Evolutionary conservation across 2,329 filamentous ascomycete genomes (phyloP), one percentile per base, ranked within the genome.

Genomic region (Scytalidium lignicola): DNA sequence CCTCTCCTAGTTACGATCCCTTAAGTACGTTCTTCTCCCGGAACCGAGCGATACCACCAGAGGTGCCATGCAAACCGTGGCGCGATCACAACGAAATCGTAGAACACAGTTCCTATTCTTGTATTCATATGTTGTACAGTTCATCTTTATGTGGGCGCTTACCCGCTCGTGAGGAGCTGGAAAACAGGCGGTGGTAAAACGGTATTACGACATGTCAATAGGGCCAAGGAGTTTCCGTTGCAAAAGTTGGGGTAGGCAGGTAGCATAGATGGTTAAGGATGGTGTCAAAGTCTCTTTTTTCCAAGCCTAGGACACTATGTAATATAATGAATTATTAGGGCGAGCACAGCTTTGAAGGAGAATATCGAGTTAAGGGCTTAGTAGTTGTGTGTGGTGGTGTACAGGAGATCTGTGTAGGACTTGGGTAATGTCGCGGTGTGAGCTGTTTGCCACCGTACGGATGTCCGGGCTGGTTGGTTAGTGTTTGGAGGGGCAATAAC

Each of bases 11-110:
- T 86, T 99, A 66, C 87, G 93, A 51, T 97, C 92, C 15, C 72
- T 99, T 54, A 91, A 95, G 73, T 99, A 99, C 62, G 93, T 99
- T 21, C 79, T 99, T 13, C 80, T 99, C 4, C 93, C 93, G 0
- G 90, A 96, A 65, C 77, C 83, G 1, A 76, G 74, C 51, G 83
- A 85, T 60, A 79, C 77, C 48, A 77, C 78, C 32, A 63, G 73
- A 49, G 76, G 74, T 12, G 74, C 74, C 1, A 81, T 83, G 58
- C 82, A 85, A 58, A 83, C 82, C 2, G 87, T 95, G 52, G 89
- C 89, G 22, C 82, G 91, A 54, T 85, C 88, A 37, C 93, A 96
- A 72, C 84, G 87, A 64, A 93, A 87, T 69, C 83, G 90, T 65
- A 78, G 91, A 55, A 96, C 90, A 1, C 90, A 96, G 69, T 96